phyloP scores from a whole-genome alignment of 140 eudicot genomes.

The Bidens hawaiensis region DNA sequence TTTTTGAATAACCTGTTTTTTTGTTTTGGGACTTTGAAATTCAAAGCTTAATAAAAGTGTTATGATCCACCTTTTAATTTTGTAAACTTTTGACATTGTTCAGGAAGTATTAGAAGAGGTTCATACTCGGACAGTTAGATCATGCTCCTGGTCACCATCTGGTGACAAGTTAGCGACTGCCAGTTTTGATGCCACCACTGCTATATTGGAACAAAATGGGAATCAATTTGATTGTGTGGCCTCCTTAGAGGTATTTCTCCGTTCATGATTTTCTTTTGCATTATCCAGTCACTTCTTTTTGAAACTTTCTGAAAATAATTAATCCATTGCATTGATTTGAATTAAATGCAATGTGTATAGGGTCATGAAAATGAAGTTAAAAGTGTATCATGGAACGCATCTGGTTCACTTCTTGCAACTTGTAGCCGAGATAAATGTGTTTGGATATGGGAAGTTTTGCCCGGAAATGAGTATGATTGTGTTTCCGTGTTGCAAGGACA shows the following conservation, averaged over 20 bases:
- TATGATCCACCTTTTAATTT: not conserved
- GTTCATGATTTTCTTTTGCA: not conserved
- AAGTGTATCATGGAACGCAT: slow-evolving; percentile 94
- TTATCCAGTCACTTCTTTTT: not conserved
- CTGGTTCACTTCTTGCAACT: slow-evolving; percentile 87
- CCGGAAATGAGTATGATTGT: slow-evolving; percentile 83
- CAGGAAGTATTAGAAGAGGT: slow-evolving; percentile 84
- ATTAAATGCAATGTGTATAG: slow-evolving; percentile 26
- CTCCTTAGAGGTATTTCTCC: slow-evolving; percentile 72
- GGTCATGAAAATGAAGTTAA: slow-evolving; percentile 99
- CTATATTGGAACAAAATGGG: slow-evolving; percentile 69
- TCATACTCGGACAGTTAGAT: slow-evolving; percentile 81
- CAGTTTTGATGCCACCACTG: slow-evolving; percentile 93
- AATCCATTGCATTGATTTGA: not conserved
- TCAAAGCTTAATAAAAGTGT: not conserved
- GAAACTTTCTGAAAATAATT: not conserved
- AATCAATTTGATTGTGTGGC: slow-evolving; percentile 70
- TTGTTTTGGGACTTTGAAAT: not conserved
- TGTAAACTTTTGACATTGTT: slow-evolving; percentile 7
- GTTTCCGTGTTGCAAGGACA: slow-evolving; percentile 89
- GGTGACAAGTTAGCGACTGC: slow-evolving; percentile 85
- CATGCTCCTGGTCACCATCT: slow-evolving; percentile 94
- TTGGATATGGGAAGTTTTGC: slow-evolving; percentile 94
- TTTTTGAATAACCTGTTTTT: too few relatives aligned
- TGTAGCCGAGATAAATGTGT: slow-evolving; percentile 93